These are phyloP conservation scores for Penium margaritaceum DNA, from an alignment of 139 green algal species.

Conservation along the genomic window DNA sequence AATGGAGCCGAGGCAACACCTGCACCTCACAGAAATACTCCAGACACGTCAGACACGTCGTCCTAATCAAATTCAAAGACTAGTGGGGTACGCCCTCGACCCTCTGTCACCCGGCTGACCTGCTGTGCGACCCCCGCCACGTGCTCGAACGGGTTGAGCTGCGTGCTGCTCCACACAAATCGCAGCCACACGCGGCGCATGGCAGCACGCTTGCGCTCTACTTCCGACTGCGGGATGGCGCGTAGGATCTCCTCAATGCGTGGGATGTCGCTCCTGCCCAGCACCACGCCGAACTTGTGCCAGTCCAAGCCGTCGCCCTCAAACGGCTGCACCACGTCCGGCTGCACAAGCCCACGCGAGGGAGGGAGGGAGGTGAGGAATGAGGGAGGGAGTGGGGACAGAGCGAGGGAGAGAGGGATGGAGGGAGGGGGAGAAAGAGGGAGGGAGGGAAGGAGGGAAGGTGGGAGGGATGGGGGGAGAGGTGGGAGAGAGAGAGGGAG, in stretches of 20 bases:
- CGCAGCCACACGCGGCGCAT: conserved; percentile 6
- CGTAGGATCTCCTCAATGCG: not conserved
- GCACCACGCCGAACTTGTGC: not conserved
- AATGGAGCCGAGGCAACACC: too few species aligned
- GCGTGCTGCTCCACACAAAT: conserved; percentile 16
- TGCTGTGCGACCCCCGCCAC: too few species aligned
- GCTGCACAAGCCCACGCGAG: conserved; percentile 13
- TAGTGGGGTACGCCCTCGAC: too few species aligned
- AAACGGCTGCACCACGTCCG: conserved; percentile 21
- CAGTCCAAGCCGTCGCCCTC: conserved; percentile 18
- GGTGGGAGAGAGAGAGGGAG: too few species aligned
- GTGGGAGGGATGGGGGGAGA: too few species aligned
- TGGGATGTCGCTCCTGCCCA: conserved; percentile 1
- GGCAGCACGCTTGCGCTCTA: not conserved
- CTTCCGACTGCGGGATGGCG: not conserved
- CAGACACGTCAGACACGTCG: too few species aligned
- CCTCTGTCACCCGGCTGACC: too few species aligned
- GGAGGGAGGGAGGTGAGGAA: not conserved
- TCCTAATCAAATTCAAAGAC: too few species aligned
- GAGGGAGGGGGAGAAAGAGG: too few species aligned
- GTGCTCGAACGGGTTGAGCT: too few species aligned
- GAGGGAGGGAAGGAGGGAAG: too few species aligned
- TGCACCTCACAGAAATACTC: too few species aligned
- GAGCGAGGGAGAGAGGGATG: not conserved
- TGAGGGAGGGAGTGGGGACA: not conserved